Percentiles rank a stretch among this genome's conserved stretches.
Conservation (phyloP, 2,329 filamentous ascomycete genomes). For the Talaromyces sp. region DNA sequence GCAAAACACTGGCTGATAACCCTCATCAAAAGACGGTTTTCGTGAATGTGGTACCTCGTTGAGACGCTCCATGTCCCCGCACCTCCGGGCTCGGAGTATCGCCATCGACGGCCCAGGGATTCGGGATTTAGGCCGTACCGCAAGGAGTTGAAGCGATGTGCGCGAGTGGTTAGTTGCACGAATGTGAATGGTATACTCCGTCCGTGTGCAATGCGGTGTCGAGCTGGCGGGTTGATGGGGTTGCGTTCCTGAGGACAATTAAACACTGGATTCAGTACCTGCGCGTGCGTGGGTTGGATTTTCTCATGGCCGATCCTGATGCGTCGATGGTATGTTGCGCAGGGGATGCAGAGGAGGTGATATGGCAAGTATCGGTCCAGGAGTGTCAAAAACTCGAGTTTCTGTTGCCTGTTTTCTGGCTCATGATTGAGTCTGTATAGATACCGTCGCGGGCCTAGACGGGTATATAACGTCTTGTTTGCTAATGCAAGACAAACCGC, state of each 20-base stretch:
- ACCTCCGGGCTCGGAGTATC: neutral
- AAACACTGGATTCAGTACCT: slow-evolving; percentile 57
- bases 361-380: slow-evolving; percentile 54
- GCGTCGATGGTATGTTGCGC: slow-evolving; percentile 56
- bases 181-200: slow-evolving; percentile 59
- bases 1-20: slow-evolving; percentile 57
- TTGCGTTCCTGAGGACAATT: slow-evolving; percentile 55
- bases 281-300: slow-evolving; percentile 49
- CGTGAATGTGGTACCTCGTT: slow-evolving; percentile 55
- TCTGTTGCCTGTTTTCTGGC: slow-evolving; percentile 48
- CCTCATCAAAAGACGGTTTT: slow-evolving; percentile 58
- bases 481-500: slow-evolving; percentile 52
- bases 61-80: slow-evolving; percentile 52
- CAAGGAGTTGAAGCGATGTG: slow-evolving; percentile 45
- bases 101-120: slow-evolving; percentile 54
- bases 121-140: slow-evolving; percentile 50
- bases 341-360: slow-evolving; percentile 61
- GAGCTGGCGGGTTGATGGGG: slow-evolving; percentile 48
- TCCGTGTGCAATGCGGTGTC: slow-evolving; percentile 54
- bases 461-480: slow-evolving; percentile 47
- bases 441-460: slow-evolving; percentile 46
- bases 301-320: slow-evolving; percentile 54
- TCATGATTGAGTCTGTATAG: slow-evolving; percentile 29
- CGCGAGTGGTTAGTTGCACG: slow-evolving; percentile 57
- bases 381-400: slow-evolving; percentile 51